Evolutionary conservation across 2,329 filamentous ascomycete species (phyloP), one percentile per base, ranked within the genome.

Genomic region (Pyricularia pennisetigena): DNA sequence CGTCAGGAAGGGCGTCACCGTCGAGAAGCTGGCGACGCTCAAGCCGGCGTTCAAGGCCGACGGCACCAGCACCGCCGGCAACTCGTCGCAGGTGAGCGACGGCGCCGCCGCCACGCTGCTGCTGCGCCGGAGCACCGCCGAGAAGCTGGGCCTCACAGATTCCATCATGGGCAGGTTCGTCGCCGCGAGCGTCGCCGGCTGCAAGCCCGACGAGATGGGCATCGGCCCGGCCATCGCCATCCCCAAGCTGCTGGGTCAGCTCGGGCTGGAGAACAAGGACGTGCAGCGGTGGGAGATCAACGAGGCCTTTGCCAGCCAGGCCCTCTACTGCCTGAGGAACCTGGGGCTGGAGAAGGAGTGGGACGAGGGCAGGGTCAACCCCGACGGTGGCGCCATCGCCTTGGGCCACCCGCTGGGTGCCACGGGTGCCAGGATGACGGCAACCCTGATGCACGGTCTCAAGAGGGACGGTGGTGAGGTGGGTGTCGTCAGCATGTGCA

Each of bases 251-350:
- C 82, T 97, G n/a, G 77, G 81, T 23, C 86, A 87, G 70, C 85
- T 90, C 1, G 92, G 89, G 0, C 77, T 97, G 16, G 75, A 79
- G 62, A 88, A 82, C 14, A 81, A 83, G 2, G 92, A 97, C 69
- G 86, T 98, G 0, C 85, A 89, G 49, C 82, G 95, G 10, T 97
- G 93, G 93, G 94, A 97, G 82, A 90, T 97, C 78, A 97, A 97
- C 78, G 94, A 97, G 85, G 87, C 88, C 7, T 90, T 90, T 78
- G 87, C 87, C 2, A 88, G 85, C 73, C 87, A 90, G 78, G 82
- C 86, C 1, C 78, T 90, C 5, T 84, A 97, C 79, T 94, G 90
- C 73, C 80, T 94, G 64, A 82, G 92, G 70, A 85, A 87, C 74
- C 76, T 95, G 12, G 90, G 88, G 0, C 80, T 94, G 24, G 88